Base-by-base conservation (phyloP, 1,284 basidiomycete genomes). In the Singerocomus rubriflavus region DNA sequence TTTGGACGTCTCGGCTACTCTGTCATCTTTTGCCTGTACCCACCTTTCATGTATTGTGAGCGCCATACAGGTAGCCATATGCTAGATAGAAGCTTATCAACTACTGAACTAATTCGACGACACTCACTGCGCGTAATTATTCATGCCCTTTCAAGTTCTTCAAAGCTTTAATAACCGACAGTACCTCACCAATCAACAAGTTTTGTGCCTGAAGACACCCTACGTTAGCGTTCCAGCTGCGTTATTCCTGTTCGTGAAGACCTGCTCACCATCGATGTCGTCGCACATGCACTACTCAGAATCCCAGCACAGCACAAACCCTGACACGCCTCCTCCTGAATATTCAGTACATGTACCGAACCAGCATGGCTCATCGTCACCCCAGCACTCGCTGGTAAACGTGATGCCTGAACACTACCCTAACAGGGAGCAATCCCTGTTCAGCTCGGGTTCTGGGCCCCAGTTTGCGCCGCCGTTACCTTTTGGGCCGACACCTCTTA, bases 401-500 rank as follows among this genome's bases (percentile, higher is more conserved):
- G 27, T 26, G 5, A 54, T 57, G 12, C 49, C 55, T 8, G 62
- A 53, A 13, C 47, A 52, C 37, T 61, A 57, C 33, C 53, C 57
- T 6, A 12, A 50, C 31, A 51, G 52, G 26, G 46, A 49, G 36
- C 57, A 52, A 12, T 52, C 59, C 21, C 29, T 55, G 34, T 52
- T 65, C 51, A 52, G 52, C 44, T 44, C 64, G 34, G 46, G 36
- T 46, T 44, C 50, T 9, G 47, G 41, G 2, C 50, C 59, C 4
- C 63, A 53, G 17, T 57, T 59, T 45, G 43, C 52, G 31, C 46
- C 55, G 14, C 62, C 63, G 6, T 56, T 58, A 38, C 38, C 44
- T 36, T 68, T 63, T 49, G 67, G 74, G 9, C 77, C 78, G 3
- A 78, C 78, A n/a, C 78, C 77, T 6, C 62, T 78, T 29, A 45